Evolutionary conservation across 2,329 filamentous ascomycete species (phyloP), one percentile per base, ranked within the genome.

Genomic region (Monilinia fructicola): DNA sequence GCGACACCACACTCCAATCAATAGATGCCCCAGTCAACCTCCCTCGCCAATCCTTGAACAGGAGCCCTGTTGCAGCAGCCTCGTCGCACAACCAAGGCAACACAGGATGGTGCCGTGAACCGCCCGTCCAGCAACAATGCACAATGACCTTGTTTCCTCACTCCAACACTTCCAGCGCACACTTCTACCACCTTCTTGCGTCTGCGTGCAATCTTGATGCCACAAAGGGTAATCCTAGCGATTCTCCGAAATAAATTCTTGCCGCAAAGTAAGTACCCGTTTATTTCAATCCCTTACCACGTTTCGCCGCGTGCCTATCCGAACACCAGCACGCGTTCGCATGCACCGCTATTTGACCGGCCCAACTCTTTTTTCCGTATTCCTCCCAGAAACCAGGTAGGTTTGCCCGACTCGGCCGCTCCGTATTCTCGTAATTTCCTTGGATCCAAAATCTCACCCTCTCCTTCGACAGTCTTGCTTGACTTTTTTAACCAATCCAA

Each of bases 1-100:
- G 73, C 71, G 69, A 73, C 69, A 74, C 73, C 73, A 75, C 73
- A 73, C 72, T 67, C 71, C 69, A 71, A 67, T 71, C 70, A 73
- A 73, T 71, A 62, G 62, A 52, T 68, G 59, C 68, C 73, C 72
- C 68, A 67, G 70, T 71, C 64, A 46, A 59, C 44, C 66, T 72
- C 69, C 56, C 68, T 73, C 66, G 69, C 64, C 67, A 72, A 73
- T 69, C 65, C 71, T 68, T 73, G 68, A 64, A 70, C 67, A 59
- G 64, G 58, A 69, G 69, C 68, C 69, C 67, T 70, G 68, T 67
- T 61, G 71, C 73, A 71, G 71, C 67, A 73, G 70, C 64, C 69
- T 72, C 53, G 73, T 75, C 54, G 65, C 64, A 74, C 73, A 71
- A 68, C 59, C 59, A 72, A 58, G 67, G 67, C 64, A 67, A 65